Conservation (phyloP, 1,139 yeast genomes). For the Kurtzmaniella quercitrusa region DNA sequence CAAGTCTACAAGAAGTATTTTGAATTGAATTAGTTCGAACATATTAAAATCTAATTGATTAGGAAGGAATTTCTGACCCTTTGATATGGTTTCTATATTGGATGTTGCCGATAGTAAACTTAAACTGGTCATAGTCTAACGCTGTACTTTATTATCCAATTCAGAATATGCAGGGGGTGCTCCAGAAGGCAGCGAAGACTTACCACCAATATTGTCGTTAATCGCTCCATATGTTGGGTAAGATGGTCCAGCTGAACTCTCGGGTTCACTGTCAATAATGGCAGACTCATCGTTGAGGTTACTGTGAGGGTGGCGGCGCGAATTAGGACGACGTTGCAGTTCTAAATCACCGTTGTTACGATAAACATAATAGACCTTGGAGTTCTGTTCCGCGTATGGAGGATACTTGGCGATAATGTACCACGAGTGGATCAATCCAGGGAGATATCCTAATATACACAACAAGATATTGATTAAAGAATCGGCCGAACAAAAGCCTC, state of each 20-base stretch:
- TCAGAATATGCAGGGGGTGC: conserved; percentile 40
- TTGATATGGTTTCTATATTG: too few species aligned
- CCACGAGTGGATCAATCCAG: conserved; percentile 68
- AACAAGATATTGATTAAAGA: conserved; percentile 56
- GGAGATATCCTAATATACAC: conserved; percentile 59
- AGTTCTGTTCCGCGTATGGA: conserved; percentile 21
- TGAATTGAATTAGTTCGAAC: too few species aligned
- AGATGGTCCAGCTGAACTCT: conserved; percentile 11
- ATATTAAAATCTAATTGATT: too few species aligned
- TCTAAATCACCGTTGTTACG: conserved; percentile 13
- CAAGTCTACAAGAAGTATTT: too few species aligned
- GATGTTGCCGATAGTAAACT: too few species aligned
- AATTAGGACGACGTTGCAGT: conserved; percentile 8
- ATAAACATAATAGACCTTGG: conserved; percentile 31
- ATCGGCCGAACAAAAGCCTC: conserved; percentile 62
- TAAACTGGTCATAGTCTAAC: neutral
- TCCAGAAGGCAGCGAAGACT: conserved; percentile 2
- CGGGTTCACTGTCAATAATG: neutral
- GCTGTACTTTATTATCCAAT: conserved; percentile 14
- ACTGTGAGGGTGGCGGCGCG: conserved; percentile 8
- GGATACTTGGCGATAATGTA: conserved; percentile 54
- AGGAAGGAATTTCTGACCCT: too few species aligned
- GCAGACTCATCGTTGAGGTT: conserved; percentile 20
- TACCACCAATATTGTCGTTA: conserved; percentile 11
- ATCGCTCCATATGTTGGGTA: conserved; percentile 25